These are phyloP conservation scores for Penicillium capsulatum DNA, from an alignment of 2,329 filamentous ascomycete genomes.

Conservation along the genomic window DNA sequence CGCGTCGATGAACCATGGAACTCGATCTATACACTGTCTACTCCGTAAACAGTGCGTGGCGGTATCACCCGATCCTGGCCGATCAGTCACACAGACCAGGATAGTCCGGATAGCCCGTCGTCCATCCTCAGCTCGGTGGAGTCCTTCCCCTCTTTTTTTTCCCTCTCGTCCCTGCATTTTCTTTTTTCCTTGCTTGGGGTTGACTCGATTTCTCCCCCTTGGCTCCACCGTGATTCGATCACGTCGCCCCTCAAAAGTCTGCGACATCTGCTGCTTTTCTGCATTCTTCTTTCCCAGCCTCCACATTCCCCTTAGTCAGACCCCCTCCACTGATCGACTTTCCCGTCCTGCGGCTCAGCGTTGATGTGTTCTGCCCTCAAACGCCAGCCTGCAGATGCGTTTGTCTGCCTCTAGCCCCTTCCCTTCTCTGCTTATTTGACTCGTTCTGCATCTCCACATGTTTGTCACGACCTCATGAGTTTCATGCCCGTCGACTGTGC, in stretches of 20 bases:
- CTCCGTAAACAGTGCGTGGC: too few species aligned
- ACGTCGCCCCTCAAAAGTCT: slow-evolving; percentile 28
- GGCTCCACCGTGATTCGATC: slow-evolving; percentile 14
- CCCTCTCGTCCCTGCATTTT: slow-evolving; percentile 11
- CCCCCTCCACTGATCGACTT: slow-evolving; percentile 24
- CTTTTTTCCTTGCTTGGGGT: slow-evolving; percentile 20
- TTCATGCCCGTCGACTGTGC: slow-evolving; percentile 30
- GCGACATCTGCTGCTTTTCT: slow-evolving; percentile 16
- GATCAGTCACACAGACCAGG: slow-evolving; percentile 27
- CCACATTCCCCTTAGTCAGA: slow-evolving; percentile 22
- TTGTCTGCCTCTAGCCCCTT: slow-evolving; percentile 24
- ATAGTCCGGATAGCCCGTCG: too few species aligned
- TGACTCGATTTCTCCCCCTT: slow-evolving; percentile 17
- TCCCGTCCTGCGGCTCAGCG: slow-evolving; percentile 26
- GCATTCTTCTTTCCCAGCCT: slow-evolving; percentile 10
- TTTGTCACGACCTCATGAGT: slow-evolving; percentile 26
- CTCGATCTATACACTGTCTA: too few species aligned
- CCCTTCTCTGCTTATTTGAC: slow-evolving; percentile 28
- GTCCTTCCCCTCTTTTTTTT: slow-evolving; percentile 25
- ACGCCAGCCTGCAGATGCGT: slow-evolving; percentile 23
- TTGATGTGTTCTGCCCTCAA: slow-evolving; percentile 18
- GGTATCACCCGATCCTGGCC: slow-evolving; percentile 12
- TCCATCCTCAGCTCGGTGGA: slow-evolving; percentile 23
- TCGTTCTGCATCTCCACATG: slow-evolving; percentile 20
- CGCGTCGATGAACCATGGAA: too few species aligned